A percentile compares a stretch with the other conserved stretches of the same genome.
Evolutionary conservation across 2,329 filamentous ascomycete species (phyloP).

Genomic region (Dothiorella sarmentorum): DNA sequence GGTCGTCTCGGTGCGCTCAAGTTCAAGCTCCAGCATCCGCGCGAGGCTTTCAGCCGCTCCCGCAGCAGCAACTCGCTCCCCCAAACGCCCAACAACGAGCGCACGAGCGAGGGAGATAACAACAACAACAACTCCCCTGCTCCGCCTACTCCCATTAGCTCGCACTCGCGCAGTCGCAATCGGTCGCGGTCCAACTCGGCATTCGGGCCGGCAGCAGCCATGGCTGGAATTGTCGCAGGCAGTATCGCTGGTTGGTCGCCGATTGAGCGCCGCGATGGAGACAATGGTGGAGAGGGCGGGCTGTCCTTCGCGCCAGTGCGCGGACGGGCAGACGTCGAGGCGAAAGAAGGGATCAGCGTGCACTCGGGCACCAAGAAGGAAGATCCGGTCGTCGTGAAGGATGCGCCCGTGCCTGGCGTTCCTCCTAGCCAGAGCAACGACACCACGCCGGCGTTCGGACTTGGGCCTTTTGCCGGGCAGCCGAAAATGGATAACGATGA

Average conservation of each 20-base stretch:
- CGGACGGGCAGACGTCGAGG: conserved; percentile 40
- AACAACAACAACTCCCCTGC: conserved; percentile 42
- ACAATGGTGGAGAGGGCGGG: conserved; percentile 40
- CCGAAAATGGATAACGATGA: conserved; percentile 28
- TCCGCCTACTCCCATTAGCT: conserved; percentile 51
- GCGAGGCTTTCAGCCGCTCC: conserved; percentile 48
- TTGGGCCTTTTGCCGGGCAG: conserved; percentile 43
- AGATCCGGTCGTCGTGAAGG: conserved; percentile 43
- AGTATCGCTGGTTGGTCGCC: conserved; percentile 76
- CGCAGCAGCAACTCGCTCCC: conserved; percentile 61
- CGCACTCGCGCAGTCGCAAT: conserved; percentile 53
- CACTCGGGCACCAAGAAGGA: conserved; percentile 49
- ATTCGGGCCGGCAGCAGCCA: conserved; percentile 70
- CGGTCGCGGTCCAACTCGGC: conserved; percentile 70
- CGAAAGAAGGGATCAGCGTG: conserved; percentile 43
- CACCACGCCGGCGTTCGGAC: conserved; percentile 43
- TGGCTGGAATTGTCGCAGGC: conserved; percentile 79
- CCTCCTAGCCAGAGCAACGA: conserved; percentile 44
- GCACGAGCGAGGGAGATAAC: conserved; percentile 26
- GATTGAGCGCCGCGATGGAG: conserved; percentile 48
- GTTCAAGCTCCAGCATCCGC: conserved; percentile 71
- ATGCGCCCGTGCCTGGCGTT: conserved; percentile 26
- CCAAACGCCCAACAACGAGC: conserved; percentile 59
- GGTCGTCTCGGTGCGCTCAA: conserved; percentile 78
- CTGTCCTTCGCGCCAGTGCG: conserved; percentile 38